Conservation (phyloP, 495 filamentous ascomycete species). For the Patellaria atrata region DNA sequence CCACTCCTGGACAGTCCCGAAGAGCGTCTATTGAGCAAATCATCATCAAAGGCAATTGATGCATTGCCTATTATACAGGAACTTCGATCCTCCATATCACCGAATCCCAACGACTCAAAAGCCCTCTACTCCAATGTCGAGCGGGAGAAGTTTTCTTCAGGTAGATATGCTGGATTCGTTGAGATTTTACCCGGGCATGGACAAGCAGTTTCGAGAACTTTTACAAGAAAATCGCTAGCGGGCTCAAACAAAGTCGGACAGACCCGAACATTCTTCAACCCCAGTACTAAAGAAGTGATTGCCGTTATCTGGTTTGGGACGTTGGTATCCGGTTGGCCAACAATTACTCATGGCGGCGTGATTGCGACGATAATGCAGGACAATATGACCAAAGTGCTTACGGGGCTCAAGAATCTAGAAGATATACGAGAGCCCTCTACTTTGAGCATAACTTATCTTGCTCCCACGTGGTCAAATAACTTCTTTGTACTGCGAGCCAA, state of each 20-base stretch:
- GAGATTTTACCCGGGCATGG: no score
- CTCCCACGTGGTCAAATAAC: slow-evolving; percentile 38
- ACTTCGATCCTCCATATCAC: slow-evolving; percentile 16
- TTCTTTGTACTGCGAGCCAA: slow-evolving; percentile 51
- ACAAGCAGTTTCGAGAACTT: slow-evolving; percentile 3
- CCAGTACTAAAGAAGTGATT: slow-evolving; percentile 32
- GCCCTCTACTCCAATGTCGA: neutral
- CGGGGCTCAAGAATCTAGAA: slow-evolving; percentile 15
- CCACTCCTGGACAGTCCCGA: slow-evolving; percentile 19
- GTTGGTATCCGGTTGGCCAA: slow-evolving; percentile 57
- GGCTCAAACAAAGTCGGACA: slow-evolving; percentile 22
- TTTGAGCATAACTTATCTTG: slow-evolving; percentile 48
- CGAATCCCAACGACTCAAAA: neutral
- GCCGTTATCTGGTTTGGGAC: slow-evolving; percentile 50
- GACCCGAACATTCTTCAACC: slow-evolving; percentile 35
- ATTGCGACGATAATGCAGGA: slow-evolving; percentile 63
- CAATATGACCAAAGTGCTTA: slow-evolving; percentile 31
- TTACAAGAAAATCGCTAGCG: slow-evolving; percentile 10
- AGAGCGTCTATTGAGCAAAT: slow-evolving; percentile 18
- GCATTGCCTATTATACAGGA: slow-evolving; percentile 23
- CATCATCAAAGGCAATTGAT: slow-evolving; percentile 20
- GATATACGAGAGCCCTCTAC: slow-evolving; percentile 18
- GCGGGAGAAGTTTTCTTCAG: neutral
- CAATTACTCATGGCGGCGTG: slow-evolving; percentile 59
- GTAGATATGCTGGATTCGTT: no score